Evolutionary conservation across 192 early-diverging fungal species (phyloP).

Genomic region (Gaertneriomyces sp.): DNA sequence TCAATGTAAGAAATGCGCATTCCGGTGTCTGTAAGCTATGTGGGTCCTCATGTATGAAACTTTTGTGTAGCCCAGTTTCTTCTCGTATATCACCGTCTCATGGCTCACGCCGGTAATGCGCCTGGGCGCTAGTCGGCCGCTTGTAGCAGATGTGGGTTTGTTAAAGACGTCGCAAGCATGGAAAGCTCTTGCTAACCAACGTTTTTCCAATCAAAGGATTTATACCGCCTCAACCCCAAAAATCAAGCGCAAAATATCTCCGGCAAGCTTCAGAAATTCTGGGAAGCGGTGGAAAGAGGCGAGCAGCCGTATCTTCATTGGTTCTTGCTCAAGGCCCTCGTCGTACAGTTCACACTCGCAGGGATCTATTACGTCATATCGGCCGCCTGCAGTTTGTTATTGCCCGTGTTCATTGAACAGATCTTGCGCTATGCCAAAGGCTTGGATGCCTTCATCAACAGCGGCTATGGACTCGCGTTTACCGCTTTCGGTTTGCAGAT

Average conservation of each 20-base stretch:
- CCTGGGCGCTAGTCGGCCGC: not conserved
- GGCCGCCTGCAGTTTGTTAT: not conserved
- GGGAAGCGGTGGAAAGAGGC: not conserved
- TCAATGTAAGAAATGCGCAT: too few species aligned
- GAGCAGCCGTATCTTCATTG: not conserved
- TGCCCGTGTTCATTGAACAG: slow-evolving; percentile 19
- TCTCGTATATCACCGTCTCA: not conserved
- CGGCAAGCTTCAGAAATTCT: not conserved
- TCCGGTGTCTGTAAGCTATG: too few species aligned
- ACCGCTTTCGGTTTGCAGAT: slow-evolving; percentile 4
- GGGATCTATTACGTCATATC: not conserved
- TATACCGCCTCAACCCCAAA: slow-evolving; percentile 5
- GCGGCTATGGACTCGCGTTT: slow-evolving; percentile 1
- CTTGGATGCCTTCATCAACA: not conserved
- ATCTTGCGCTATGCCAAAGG: slow-evolving; percentile 2
- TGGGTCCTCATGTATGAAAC: too few species aligned
- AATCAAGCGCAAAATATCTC: not conserved
- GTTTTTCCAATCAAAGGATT: not conserved
- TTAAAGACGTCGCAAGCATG: too few species aligned
- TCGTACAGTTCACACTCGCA: not conserved
- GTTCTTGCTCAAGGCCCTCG: not conserved
- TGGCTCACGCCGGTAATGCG: slow-evolving; percentile 5
- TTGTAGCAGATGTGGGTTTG: not conserved
- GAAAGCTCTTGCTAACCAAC: too few species aligned
- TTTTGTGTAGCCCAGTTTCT: too few species aligned